Conservation (phyloP, 1,284 basidiomycete genomes). For the Heliocybe sulcata region DNA sequence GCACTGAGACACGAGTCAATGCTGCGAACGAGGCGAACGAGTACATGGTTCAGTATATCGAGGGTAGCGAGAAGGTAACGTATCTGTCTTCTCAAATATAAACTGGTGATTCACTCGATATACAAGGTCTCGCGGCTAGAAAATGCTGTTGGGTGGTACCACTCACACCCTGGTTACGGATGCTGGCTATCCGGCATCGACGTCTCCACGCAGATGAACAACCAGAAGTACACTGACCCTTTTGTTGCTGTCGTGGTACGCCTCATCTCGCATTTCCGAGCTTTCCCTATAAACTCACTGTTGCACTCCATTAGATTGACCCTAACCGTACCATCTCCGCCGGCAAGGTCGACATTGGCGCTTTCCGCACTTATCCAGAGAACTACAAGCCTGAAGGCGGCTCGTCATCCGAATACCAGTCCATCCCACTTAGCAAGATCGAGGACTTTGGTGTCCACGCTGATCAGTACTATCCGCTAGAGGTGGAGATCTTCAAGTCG, state of each 20-base stretch:
- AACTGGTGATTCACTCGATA: neutral
- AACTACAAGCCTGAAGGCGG: constrained; percentile 74
- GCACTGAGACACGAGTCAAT: constrained; percentile 98
- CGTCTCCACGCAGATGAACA: constrained; percentile 91
- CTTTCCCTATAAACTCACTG: neutral
- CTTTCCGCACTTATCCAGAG: constrained; percentile 95
- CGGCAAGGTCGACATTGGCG: constrained; percentile 97
- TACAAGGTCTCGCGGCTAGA: constrained; percentile 74
- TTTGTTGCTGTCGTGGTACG: constrained; percentile 95
- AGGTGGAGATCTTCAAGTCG: constrained; percentile 93
- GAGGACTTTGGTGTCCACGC: constrained; percentile 98
- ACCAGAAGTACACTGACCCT: constrained; percentile 93
- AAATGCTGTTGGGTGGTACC: constrained; percentile 97
- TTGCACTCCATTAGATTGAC: constrained; percentile 64
- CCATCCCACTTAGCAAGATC: constrained; percentile 90
- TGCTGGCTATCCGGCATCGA: constrained; percentile 98
- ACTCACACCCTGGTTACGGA: constrained; percentile 95
- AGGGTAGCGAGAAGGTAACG: constrained; percentile 67
- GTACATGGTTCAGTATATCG: constrained; percentile 95
- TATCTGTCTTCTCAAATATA: constrained; percentile 10
- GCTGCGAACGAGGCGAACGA: constrained; percentile 95
- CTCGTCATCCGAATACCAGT: constrained; percentile 79
- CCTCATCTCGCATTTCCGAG: constrained; percentile 9
- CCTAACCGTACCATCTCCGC: constrained; percentile 97
- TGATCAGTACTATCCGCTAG: constrained; percentile 92